Conservation (phyloP, 495 filamentous ascomycete species). For the Hypoxylon rickii region DNA sequence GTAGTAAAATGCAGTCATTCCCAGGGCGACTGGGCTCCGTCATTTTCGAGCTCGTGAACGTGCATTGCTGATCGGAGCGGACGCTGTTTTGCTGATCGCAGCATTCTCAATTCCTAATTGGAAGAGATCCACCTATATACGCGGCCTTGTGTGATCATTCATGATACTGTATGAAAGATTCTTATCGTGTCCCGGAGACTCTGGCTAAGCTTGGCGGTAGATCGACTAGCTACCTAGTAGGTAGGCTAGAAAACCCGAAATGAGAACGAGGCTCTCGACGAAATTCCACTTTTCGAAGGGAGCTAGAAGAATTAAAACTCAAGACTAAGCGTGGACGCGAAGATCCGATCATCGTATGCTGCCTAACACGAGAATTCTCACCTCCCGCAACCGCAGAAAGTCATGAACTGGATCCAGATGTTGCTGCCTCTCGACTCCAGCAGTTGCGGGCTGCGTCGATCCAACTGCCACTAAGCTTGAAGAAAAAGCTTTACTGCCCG, state of each 20-base stretch:
- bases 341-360: slow-evolving; percentile 15
- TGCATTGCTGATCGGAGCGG: slow-evolving; percentile 31
- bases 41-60: slow-evolving; percentile 14
- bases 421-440: slow-evolving; percentile 10
- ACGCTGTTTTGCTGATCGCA: slow-evolving; percentile 20
- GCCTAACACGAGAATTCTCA: slow-evolving; percentile 24
- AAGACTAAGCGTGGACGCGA: slow-evolving; percentile 7
- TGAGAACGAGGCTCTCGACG: slow-evolving; percentile 28
- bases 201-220: slow-evolving; percentile 13
- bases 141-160: slow-evolving; percentile 6
- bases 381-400: slow-evolving; percentile 2
- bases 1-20: slow-evolving; percentile 8
- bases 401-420: slow-evolving; percentile 6
- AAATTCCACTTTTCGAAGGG: slow-evolving; percentile 19
- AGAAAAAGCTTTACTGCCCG: slow-evolving; percentile 2
- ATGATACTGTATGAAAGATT: slow-evolving; percentile 7
- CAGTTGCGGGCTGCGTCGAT: slow-evolving; percentile 11
- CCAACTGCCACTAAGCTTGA: slow-evolving; percentile 4
- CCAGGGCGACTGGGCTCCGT: slow-evolving; percentile 7
- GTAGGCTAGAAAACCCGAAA: slow-evolving; percentile 11
- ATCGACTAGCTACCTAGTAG: slow-evolving; percentile 13
- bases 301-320: slow-evolving; percentile 13
- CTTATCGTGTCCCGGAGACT: slow-evolving; percentile 5
- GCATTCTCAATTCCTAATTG: slow-evolving; percentile 14
- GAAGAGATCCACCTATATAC: slow-evolving; percentile 22